Conservation (phyloP, 139 green algal species). For the Desmodesmus armatus region DNA sequence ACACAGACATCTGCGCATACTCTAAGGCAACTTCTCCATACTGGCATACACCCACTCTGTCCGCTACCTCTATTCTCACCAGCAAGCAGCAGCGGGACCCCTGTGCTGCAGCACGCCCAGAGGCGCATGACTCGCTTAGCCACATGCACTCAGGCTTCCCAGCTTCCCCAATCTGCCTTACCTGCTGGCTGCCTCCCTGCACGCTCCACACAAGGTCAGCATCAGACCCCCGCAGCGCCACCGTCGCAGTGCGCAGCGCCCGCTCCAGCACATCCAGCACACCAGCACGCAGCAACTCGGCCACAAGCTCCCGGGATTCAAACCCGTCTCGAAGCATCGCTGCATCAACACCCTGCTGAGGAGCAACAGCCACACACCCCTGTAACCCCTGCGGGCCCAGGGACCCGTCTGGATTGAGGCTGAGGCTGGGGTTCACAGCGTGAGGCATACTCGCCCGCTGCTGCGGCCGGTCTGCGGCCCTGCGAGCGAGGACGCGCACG, state of each 20-base stretch:
- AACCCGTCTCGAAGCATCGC: constrained; percentile 3
- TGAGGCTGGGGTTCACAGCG: constrained; percentile 8
- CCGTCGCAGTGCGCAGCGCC: background rate
- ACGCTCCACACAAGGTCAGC: constrained; percentile 26
- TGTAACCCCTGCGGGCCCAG: no score
- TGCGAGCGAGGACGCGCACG: background rate
- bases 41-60: no score
- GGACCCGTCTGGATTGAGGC: background rate
- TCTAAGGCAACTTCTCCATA: no score
- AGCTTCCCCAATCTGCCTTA: background rate
- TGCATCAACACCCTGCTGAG: no score
- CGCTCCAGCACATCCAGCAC: constrained; percentile 25
- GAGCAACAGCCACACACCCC: background rate
- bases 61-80: no score
- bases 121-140: no score
- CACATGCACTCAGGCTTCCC: background rate
- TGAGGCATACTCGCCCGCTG: background rate
- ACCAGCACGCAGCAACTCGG: constrained; percentile 7
- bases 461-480: constrained; percentile 3
- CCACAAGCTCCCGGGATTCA: background rate
- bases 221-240: constrained; percentile 11
- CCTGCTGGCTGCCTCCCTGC: background rate
- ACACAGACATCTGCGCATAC: no score
- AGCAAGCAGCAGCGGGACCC: background rate
- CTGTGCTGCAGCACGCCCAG: background rate